These are phyloP conservation scores for Penicillium taxi DNA, from an alignment of 495 filamentous ascomycete species.

Conservation along the genomic window DNA sequence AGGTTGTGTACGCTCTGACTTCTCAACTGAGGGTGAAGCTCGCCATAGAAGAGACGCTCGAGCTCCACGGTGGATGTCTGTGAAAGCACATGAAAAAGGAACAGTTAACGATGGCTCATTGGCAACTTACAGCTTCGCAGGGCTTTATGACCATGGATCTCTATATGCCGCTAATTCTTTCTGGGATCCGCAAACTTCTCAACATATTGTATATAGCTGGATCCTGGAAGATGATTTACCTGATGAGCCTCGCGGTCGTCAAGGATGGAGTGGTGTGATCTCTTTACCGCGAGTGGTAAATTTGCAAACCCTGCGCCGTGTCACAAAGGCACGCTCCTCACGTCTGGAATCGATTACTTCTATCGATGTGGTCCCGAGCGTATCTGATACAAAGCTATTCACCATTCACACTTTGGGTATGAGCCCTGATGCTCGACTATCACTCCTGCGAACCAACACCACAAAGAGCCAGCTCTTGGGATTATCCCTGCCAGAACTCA, in stretches of 20 bases:
- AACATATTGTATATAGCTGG: slow-evolving; percentile 29
- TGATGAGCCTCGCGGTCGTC: slow-evolving; percentile 25
- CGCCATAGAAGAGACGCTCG: slow-evolving; percentile 18
- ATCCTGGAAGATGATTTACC: slow-evolving; percentile 34
- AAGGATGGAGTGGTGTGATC: slow-evolving; percentile 36
- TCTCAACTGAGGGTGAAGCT: slow-evolving; percentile 6
- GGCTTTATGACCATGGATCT: slow-evolving; percentile 33
- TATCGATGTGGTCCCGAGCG: slow-evolving; percentile 17
- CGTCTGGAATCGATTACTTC: slow-evolving; percentile 27
- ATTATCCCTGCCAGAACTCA: background rate
- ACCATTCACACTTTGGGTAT: slow-evolving; percentile 32
- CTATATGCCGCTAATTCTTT: slow-evolving; percentile 35
- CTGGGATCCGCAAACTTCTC: slow-evolving; percentile 25
- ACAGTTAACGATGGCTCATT: slow-evolving; percentile 7
- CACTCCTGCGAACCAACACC: slow-evolving; percentile 18
- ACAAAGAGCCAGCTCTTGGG: slow-evolving; percentile 2
- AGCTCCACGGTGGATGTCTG: slow-evolving; percentile 30
- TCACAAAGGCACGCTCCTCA: slow-evolving; percentile 25
- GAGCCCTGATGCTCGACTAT: slow-evolving; percentile 20
- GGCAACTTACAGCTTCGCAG: slow-evolving; percentile 20
- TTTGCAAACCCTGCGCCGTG: slow-evolving; percentile 20
- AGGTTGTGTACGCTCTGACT: slow-evolving; percentile 23
- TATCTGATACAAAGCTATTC: slow-evolving; percentile 9
- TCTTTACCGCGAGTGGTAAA: slow-evolving; percentile 25
- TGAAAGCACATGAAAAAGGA: slow-evolving; percentile 9